Evolutionary conservation across 805 yeast genomes (phyloP), one percentile per base, ranked within the genome.

Genomic region (Pichia ethanolica): DNA sequence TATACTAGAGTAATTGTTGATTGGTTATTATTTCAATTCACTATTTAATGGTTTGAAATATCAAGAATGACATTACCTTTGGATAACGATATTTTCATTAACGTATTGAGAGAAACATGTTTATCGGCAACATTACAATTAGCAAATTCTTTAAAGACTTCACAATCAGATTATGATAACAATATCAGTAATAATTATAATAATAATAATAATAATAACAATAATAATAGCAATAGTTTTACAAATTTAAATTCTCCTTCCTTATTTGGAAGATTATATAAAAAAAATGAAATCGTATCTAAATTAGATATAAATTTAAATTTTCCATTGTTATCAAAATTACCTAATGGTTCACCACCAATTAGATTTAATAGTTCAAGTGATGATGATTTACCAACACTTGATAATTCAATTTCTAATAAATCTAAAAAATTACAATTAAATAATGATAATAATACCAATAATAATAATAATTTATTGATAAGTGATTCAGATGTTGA

Each of bases 21-120:
- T 20, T 20, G 20, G 2, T 20, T 20, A 20, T 20, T 20, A 20
- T 20, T 20, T 20, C 20, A 20, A 20, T 20, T 20, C 20, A 20
- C 20, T 20, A 20, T 20, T 20, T 20, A 20, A 20, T 20, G 20
- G 20, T 20, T 20, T 20, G 20, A 20, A 20, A 20, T 20, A 20
- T 2, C 20, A 20, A 20, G 20, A 11, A 56, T 56, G 60, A 43
- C 60, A 12, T 32, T 54, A n/a, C 60, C 59, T 1, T 36, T 54
- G n/a, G 50, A 48, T 20, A 44, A 51, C 2, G 53, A 42, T 20
- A 34, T 50, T 4, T 34, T 57, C 5, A 42, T 57, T 26, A 56
- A 57, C 28, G 51, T 55, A 2, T 43, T 55, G 11, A 42, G 58
- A 14, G 58, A 55, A 25, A 48, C 53, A 3, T 41, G 48, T 14